Base-by-base conservation (phyloP, 129 eudicot species). In the Ambrosia artemisiifolia region DNA sequence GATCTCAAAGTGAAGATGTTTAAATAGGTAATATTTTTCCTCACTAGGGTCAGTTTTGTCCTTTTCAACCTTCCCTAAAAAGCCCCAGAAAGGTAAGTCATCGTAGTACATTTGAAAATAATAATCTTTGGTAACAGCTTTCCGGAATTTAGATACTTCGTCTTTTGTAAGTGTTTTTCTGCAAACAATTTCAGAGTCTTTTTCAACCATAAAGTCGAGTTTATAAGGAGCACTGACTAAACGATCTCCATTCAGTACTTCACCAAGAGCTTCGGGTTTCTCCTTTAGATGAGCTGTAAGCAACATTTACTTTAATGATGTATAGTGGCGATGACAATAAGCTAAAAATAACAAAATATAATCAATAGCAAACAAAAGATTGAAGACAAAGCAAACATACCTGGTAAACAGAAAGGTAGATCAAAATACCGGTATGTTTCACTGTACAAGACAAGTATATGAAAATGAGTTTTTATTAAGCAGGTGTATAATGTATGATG, bases 211-310 rank as follows among this genome's bases (percentile, higher is more conserved):
- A 57, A 88, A 91, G 66, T 85, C 83, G 10, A 91, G 87, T 38
- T 77, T 82, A 75, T 87, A 91, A 17, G 95, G 97, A 66, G 87
- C 95, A 73, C 86, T 82, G 20, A 91, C 89, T 62, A 91, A 80
- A 67, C 95, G 89, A 30, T 91, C 97, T 54, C 95, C 97, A 70
- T 88, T 91, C 47, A 91, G 70, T 17, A 91, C 88, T 80, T 91
- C 97, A 42, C 92, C 97, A 17, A 91, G 91, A 68, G 89, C 95
- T 85, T 87, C 97, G 34, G 78, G 83, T 70, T 91, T 91, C 78
- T 91, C 97, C 75, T 79, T 84, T 63, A 91, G 44, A 76, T 75
- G 76, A 76, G 80, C 87, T 87, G 86, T 53, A 64, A 67, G 47
- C 11, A 47, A 73, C 24, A 66, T 51, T 53, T 16, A 24, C 18